A percentile compares a stretch with the other conserved stretches of the same genome.
These are phyloP conservation scores for Aspergillus taichungensis DNA, from an alignment of 495 filamentous ascomycete genomes.

Conservation along the genomic window DNA sequence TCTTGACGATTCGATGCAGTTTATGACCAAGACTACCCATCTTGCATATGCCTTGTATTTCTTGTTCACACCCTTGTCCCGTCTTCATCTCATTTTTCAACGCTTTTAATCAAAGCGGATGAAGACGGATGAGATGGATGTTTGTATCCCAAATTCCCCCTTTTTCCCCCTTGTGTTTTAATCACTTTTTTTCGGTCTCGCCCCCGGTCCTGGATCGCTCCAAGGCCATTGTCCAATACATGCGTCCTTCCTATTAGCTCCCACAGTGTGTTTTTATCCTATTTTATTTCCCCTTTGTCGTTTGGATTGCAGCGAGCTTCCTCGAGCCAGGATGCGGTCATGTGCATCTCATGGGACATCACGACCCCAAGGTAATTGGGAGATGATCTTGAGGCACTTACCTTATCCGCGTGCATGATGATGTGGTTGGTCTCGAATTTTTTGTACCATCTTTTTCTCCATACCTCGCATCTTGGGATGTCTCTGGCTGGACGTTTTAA, in stretches of 20 bases:
- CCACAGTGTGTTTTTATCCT: conserved; percentile 7
- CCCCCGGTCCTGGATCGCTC: too few relatives aligned
- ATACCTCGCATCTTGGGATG: conserved; percentile 12
- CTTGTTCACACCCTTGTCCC: conserved; percentile 8
- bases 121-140: too few relatives aligned
- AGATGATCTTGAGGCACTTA: background rate
- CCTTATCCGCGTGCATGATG: conserved; percentile 5
- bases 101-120: too few relatives aligned
- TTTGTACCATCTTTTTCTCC: conserved; percentile 1
- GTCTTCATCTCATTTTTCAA: background rate
- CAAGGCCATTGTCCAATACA: background rate
- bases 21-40: conserved; percentile 6
- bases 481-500: conserved; percentile 10
- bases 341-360: too few relatives aligned
- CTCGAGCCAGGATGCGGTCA: too few relatives aligned
- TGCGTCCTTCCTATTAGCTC: conserved; percentile 22
- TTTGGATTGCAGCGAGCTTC: background rate
- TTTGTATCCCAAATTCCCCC: background rate
- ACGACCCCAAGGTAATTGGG: background rate
- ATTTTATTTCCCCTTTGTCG: conserved; percentile 4
- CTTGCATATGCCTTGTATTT: conserved; percentile 19
- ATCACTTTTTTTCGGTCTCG: background rate
- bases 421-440: conserved; percentile 7
- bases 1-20: conserved; percentile 13
- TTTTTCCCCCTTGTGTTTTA: conserved; percentile 3